Evolutionary conservation across 306 rosid species (phyloP).

Genomic region (Trifolium dubium): DNA sequence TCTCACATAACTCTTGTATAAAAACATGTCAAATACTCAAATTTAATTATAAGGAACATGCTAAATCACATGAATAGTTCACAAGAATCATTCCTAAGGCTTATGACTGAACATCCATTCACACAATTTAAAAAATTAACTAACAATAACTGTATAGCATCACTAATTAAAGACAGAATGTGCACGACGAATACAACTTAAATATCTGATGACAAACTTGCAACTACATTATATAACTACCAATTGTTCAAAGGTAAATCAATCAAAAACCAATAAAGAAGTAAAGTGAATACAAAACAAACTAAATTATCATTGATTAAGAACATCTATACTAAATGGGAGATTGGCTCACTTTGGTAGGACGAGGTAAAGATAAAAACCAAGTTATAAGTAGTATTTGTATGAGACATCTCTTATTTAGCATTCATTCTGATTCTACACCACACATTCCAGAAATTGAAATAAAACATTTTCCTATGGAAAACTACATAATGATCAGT

Average conservation of each 20-base stretch:
- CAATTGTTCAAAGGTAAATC: constrained; percentile 23
- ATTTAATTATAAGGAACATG: not conserved
- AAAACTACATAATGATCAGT: constrained; percentile 25
- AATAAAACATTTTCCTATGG: constrained; percentile 22
- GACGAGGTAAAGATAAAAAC: not conserved
- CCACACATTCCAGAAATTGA: constrained; percentile 12
- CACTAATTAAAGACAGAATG: constrained; percentile 19
- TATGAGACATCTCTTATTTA: constrained; percentile 13
- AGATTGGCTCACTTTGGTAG: constrained; percentile 19
- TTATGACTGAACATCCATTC: not conserved
- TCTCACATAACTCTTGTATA: constrained; percentile 1
- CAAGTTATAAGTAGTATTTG: constrained; percentile 10
- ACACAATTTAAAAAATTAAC: not conserved
- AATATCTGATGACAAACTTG: constrained; percentile 14
- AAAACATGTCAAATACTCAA: not conserved
- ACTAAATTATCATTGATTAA: constrained; percentile 1
- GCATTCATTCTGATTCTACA: constrained; percentile 28
- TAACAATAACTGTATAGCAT: constrained; percentile 14
- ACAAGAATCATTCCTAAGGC: not conserved
- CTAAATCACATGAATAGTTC: not conserved
- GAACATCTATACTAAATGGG: constrained; percentile 17
- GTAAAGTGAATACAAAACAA: constrained; percentile 13
- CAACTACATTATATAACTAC: constrained; percentile 13
- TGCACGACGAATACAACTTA: not conserved
- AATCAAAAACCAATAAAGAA: constrained; percentile 21